Conservation (phyloP, 768 basidiomycete species). For the Pleurotus pulmonarius region DNA sequence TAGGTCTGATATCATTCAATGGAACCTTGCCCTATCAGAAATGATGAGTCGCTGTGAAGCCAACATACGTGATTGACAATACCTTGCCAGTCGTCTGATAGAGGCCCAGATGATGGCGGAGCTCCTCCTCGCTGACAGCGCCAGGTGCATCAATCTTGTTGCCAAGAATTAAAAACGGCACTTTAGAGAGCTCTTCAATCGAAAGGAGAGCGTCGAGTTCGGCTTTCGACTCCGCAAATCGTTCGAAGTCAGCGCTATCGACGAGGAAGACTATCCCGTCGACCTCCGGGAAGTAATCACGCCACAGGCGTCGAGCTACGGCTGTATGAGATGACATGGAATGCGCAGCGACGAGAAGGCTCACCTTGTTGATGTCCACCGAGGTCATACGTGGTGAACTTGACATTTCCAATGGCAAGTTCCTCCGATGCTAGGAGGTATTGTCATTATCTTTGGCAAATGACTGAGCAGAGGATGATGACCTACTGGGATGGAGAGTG, state of each 20-base stretch:
- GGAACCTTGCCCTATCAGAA: conserved; percentile 86
- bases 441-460: conserved; percentile 10
- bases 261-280: conserved; percentile 99
- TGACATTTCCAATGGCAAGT: conserved; percentile 96
- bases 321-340: background rate
- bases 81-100: conserved; percentile 99
- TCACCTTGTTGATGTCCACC: conserved; percentile 96
- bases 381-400: conserved; percentile 98
- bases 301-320: conserved; percentile 93
- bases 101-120: conserved; percentile 90
- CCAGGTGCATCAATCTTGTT: conserved; percentile 99
- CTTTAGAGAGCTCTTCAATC: conserved; percentile 92
- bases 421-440: conserved; percentile 84
- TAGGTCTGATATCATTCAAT: conserved; percentile 93
- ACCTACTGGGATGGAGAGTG: conserved; percentile 93
- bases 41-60: background rate
- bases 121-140: conserved; percentile 95
- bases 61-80: conserved; percentile 11
- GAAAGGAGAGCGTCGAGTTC: conserved; percentile 95
- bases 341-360: conserved; percentile 10
- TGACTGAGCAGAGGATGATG: conserved; percentile 8
- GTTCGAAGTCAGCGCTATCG: conserved; percentile 95
- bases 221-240: conserved; percentile 93
- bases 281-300: conserved; percentile 99
- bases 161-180: conserved; percentile 96